Evolutionary conservation across 352 stramenopile genomes (phyloP).

Genomic region (Globisporangium emineosum): DNA sequence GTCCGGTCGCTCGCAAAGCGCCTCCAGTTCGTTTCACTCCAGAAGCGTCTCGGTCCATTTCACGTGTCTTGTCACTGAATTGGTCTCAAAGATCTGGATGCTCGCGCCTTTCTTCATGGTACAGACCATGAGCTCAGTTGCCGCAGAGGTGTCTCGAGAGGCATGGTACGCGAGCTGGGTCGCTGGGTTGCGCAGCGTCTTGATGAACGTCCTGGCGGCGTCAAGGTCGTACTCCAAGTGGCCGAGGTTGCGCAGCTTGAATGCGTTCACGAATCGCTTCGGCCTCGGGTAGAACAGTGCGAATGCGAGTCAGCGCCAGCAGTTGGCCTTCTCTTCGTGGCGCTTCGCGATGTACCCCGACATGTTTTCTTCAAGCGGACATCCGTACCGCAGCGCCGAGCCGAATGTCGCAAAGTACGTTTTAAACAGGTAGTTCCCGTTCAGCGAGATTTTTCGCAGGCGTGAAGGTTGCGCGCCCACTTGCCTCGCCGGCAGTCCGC

Average conservation of each 20-base stretch:
- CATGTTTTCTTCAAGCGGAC: background rate
- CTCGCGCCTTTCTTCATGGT: background rate
- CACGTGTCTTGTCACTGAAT: background rate
- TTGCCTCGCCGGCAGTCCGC: background rate
- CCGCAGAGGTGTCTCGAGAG: background rate
- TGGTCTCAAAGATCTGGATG: background rate
- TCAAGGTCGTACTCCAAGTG: background rate
- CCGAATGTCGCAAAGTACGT: background rate
- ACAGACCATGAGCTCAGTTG: background rate
- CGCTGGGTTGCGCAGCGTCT: background rate
- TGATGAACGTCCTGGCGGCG: background rate
- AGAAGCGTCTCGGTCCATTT: constrained; percentile 6
- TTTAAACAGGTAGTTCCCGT: background rate
- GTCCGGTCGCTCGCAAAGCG: constrained; percentile 11
- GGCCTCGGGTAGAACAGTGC: constrained; percentile 21
- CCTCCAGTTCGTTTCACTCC: constrained; percentile 11
- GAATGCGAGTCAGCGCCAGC: constrained; percentile 20
- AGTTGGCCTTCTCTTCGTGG: background rate
- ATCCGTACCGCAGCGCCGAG: constrained; percentile 1
- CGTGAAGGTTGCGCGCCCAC: background rate
- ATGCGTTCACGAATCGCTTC: constrained; percentile 6
- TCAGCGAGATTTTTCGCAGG: background rate
- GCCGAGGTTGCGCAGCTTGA: constrained; percentile 6
- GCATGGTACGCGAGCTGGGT: background rate
- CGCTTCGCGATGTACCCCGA: background rate